Evolutionary conservation across 768 basidiomycete species (phyloP).

Genomic region (Tylopilus felleus): DNA sequence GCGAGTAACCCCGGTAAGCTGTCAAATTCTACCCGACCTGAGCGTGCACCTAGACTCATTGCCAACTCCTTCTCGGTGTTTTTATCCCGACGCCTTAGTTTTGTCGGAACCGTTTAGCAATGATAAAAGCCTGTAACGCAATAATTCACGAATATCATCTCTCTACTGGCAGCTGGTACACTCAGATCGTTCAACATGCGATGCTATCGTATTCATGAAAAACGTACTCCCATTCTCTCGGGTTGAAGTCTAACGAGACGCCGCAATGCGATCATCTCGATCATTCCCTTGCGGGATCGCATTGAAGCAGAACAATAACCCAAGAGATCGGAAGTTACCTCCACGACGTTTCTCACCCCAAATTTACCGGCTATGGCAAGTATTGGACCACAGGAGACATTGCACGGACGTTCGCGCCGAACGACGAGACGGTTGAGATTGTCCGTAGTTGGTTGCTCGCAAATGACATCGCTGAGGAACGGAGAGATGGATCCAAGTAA

Average conservation of each 20-base stretch:
- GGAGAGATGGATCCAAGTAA: conserved; percentile 28
- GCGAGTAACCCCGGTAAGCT: no score
- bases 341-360: conserved; percentile 34
- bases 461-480: conserved; percentile 23
- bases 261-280: conserved; percentile 31
- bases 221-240: conserved; percentile 32
- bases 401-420: conserved; percentile 21
- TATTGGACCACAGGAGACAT: conserved; percentile 27
- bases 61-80: no score
- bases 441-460: conserved; percentile 27
- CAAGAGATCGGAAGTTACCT: conserved; percentile 24
- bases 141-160: no score
- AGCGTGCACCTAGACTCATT: no score
- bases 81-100: no score
- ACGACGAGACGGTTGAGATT: conserved; percentile 17
- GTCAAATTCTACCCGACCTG: no score
- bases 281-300: conserved; percentile 31
- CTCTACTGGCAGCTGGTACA: no score
- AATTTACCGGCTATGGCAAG: conserved; percentile 11
- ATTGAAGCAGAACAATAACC: conserved; percentile 30
- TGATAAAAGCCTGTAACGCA: no score
- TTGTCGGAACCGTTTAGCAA: no score
- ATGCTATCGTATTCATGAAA: conserved; percentile 40
- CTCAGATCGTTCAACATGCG: no score
- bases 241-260: conserved; percentile 38